Conservation (phyloP, 176 grass and related monocot genomes). For the Hyparrhenia diplandra region DNA sequence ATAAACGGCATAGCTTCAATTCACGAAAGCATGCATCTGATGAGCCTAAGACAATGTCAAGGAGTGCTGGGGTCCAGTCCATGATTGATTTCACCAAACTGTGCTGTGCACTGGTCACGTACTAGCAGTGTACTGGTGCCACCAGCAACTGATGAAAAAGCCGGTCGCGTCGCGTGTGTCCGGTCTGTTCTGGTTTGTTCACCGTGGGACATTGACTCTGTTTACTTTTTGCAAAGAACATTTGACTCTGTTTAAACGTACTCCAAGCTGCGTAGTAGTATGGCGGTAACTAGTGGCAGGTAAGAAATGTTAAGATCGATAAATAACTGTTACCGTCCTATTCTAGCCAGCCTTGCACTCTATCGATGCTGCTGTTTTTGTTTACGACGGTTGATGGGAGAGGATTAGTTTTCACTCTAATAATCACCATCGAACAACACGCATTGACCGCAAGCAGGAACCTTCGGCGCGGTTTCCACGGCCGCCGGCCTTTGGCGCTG, state of each 20-base stretch:
- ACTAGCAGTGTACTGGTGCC: neutral
- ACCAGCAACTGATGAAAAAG: neutral
- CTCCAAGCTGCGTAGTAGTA: no score
- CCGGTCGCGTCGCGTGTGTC: neutral
- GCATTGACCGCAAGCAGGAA: constrained; percentile 14
- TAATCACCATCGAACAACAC: neutral
- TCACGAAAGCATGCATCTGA: neutral
- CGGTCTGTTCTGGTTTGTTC: neutral
- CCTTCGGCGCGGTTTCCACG: constrained; percentile 41
- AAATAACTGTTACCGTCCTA: neutral
- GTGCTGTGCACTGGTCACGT: neutral
- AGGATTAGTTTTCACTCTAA: neutral
- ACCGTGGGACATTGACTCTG: neutral
- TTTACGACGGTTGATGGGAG: neutral
- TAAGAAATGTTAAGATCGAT: neutral
- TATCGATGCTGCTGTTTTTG: neutral
- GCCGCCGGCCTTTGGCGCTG: no score
- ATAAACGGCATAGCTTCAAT: no score
- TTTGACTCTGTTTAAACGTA: neutral
- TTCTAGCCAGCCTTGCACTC: neutral
- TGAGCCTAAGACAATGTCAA: neutral
- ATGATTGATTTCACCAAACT: neutral
- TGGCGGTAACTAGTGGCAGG: no score
- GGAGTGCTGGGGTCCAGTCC: no score
- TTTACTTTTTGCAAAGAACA: neutral